These are phyloP conservation scores for Penicillium fuscoglaucum DNA, from an alignment of 2,329 filamentous ascomycete genomes.

Conservation along the genomic window DNA sequence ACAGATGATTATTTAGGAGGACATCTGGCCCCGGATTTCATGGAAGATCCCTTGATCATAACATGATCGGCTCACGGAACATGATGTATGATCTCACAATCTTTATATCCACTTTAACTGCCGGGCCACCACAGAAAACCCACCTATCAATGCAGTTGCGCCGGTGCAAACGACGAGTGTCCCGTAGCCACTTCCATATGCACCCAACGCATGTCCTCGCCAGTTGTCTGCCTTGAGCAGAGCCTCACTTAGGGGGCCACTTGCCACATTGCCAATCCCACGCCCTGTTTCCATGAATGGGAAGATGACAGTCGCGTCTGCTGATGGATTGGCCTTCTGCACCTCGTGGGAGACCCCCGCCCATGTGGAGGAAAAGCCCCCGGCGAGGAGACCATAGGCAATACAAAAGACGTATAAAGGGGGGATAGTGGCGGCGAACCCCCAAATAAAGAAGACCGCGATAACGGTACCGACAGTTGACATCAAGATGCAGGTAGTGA, in stretches of 20 bases:
- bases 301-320: conserved; percentile 24
- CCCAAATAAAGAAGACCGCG: conserved; percentile 25
- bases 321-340: conserved; percentile 15
- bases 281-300: conserved; percentile 26
- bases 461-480: conserved; percentile 23
- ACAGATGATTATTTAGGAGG: neutral
- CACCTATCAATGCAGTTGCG: conserved; percentile 20
- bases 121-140: conserved; percentile 17
- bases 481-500: conserved; percentile 22
- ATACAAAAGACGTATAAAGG: conserved; percentile 22
- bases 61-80: neutral
- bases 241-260: conserved; percentile 23
- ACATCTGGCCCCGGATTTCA: too few relatives aligned
- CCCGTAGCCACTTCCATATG: conserved; percentile 25
- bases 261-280: conserved; percentile 24
- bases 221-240: conserved; percentile 19
- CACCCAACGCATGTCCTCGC: conserved; percentile 13
- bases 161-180: conserved; percentile 24
- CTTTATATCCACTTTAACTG: conserved; percentile 18
- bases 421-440: conserved; percentile 17
- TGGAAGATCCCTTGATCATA: too few relatives aligned
- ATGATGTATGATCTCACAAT: neutral
- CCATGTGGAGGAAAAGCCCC: conserved; percentile 26
- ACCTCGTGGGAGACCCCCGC: conserved; percentile 22
- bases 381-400: conserved; percentile 22